Percentiles rank a stretch among this genome's conserved stretches.
Conservation (phyloP, 257 asterid genomes). For the Craterostigma plantagineum region DNA sequence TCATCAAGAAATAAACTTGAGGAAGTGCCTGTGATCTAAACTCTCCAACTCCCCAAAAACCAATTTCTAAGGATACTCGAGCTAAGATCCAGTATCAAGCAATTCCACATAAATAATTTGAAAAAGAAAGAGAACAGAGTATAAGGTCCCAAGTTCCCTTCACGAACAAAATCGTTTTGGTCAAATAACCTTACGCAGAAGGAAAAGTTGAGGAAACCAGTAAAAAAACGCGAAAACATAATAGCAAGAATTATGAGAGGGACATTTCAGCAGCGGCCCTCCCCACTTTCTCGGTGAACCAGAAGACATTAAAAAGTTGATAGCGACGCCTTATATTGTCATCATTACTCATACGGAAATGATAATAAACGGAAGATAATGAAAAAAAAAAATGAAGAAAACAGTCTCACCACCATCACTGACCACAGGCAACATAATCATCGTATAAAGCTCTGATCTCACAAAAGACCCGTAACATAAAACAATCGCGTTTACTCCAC, state of each 20-base stretch:
- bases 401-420: conserved; percentile 1
- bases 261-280: conserved; percentile 30
- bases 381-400: conserved; percentile 11
- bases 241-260: conserved; percentile 19
- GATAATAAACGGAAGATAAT: neutral
- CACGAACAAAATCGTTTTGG: no score
- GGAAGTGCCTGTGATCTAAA: no score
- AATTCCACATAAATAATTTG: no score
- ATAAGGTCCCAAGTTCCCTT: no score
- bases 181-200: no score
- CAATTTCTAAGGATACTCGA: no score
- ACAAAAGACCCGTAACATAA: no score
- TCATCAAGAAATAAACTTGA: no score
- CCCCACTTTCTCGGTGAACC: conserved; percentile 34
- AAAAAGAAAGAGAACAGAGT: no score
- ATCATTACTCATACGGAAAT: neutral
- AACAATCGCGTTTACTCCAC: no score
- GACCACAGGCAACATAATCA: neutral
- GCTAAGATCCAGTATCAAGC: no score
- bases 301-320: conserved; percentile 41
- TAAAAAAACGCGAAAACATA: conserved; percentile 17
- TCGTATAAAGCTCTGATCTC: conserved; percentile 10
- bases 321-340: conserved; percentile 21
- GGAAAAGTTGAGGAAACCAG: conserved; percentile 16
- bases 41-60: no score